Evolutionary conservation across 495 filamentous ascomycete genomes (phyloP).

Genomic region (Neurospora discreta): DNA sequence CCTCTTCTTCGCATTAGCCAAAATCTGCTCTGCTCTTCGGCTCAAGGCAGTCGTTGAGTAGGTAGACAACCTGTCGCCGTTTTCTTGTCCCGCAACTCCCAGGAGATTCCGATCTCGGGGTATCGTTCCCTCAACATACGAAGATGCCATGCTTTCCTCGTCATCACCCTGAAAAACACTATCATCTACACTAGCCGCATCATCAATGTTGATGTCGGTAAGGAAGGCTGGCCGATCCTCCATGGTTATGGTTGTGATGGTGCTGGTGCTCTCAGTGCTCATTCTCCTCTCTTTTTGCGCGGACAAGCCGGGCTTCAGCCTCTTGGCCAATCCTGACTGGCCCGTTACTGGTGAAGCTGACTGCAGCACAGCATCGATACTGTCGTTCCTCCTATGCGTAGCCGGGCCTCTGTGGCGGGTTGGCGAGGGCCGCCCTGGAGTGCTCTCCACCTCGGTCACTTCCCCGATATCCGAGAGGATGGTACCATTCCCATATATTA

Average conservation of each 20-base stretch:
- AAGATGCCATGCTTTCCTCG: slow-evolving; percentile 46
- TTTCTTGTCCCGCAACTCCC: slow-evolving; percentile 16
- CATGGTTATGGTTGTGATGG: slow-evolving; percentile 37
- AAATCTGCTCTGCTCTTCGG: slow-evolving; percentile 72
- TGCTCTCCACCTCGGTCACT: slow-evolving; percentile 50
- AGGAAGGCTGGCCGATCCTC: slow-evolving; percentile 34
- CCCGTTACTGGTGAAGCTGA: slow-evolving; percentile 10
- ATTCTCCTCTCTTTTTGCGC: slow-evolving; percentile 22
- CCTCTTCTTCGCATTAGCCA: slow-evolving; percentile 82
- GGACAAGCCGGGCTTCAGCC: slow-evolving; percentile 24
- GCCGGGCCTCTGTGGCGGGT: slow-evolving; percentile 5
- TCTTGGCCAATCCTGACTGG: slow-evolving; percentile 23
- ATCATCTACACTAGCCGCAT: slow-evolving; percentile 43
- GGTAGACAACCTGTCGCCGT: slow-evolving; percentile 22
- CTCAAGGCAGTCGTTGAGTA: slow-evolving; percentile 66
- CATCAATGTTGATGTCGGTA: slow-evolving; percentile 48
- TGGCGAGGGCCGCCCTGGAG: slow-evolving; percentile 24
- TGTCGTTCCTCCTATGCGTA: not conserved
- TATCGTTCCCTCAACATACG: slow-evolving; percentile 31
- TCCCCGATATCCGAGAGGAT: slow-evolving; percentile 67
- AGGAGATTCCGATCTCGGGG: slow-evolving; percentile 11
- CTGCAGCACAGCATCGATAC: not conserved
- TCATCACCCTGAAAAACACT: slow-evolving; percentile 49
- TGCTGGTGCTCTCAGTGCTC: slow-evolving; percentile 40
- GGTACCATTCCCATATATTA: slow-evolving; percentile 50